These are phyloP conservation scores for Austroboletus olivaceoglutinosus DNA, from an alignment of 1,284 basidiomycete species.

Conservation along the genomic window DNA sequence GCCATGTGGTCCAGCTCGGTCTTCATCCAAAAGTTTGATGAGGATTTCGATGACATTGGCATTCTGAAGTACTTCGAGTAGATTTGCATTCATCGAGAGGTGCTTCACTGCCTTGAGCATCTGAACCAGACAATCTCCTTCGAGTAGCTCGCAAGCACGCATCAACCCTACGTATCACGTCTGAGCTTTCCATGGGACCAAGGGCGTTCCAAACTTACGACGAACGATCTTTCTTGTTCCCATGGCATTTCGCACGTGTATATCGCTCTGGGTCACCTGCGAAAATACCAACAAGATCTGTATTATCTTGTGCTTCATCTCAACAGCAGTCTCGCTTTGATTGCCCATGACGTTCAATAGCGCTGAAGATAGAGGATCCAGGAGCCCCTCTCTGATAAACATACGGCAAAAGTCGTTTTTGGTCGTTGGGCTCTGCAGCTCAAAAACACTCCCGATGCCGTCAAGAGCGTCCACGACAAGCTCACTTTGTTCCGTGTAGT, in stretches of 20 bases:
- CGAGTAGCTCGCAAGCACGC: slow-evolving; percentile 79
- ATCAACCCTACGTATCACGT: slow-evolving; percentile 59
- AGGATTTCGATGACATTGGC: slow-evolving; percentile 93
- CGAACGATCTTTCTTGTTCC: slow-evolving; percentile 87
- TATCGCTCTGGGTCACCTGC: slow-evolving; percentile 92
- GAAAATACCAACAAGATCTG: slow-evolving; percentile 91
- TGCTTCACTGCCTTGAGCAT: slow-evolving; percentile 96
- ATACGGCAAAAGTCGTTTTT: slow-evolving; percentile 98
- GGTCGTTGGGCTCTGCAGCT: slow-evolving; percentile 91
- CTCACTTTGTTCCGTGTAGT: slow-evolving; percentile 85
- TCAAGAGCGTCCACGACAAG: slow-evolving; percentile 94
- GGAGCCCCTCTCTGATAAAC: slow-evolving; percentile 93
- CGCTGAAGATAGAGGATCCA: slow-evolving; percentile 90
- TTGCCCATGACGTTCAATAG: slow-evolving; percentile 84
- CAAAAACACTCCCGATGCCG: slow-evolving; percentile 93
- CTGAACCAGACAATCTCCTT: slow-evolving; percentile 81
- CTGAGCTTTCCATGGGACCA: slow-evolving; percentile 7
- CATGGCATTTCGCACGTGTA: slow-evolving; percentile 87
- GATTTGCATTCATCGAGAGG: slow-evolving; percentile 86
- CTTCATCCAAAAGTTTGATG: slow-evolving; percentile 79
- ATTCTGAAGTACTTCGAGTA: slow-evolving; percentile 93
- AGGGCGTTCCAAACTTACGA: slow-evolving; percentile 51
- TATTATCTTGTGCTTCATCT: slow-evolving; percentile 86
- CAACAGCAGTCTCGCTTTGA: slow-evolving; percentile 62
- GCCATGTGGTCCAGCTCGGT: slow-evolving; percentile 74